Conservation (phyloP, 768 basidiomycete genomes). For the Amanita fuliginea region DNA sequence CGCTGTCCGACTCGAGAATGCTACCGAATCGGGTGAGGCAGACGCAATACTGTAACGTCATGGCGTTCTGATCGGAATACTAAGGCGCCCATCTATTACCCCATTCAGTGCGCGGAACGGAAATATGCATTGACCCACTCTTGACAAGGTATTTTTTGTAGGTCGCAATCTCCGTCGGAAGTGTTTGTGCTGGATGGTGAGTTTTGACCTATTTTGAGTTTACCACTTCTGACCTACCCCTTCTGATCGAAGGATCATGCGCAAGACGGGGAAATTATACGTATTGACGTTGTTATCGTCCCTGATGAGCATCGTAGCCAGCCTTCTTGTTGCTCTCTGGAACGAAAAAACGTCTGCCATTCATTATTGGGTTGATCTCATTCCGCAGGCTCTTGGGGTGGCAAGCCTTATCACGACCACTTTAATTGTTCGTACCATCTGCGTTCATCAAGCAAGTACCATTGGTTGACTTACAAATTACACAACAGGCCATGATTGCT, state of each 20-base stretch:
- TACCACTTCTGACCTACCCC: constrained; percentile 3
- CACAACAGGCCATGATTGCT: constrained; percentile 78
- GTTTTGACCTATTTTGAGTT: constrained; percentile 13
- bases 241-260: constrained; percentile 56
- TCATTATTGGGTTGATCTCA: constrained; percentile 68
- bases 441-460: constrained; percentile 3
- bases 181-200: constrained; percentile 80
- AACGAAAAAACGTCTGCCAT: constrained; percentile 43
- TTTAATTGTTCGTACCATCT: constrained; percentile 49
- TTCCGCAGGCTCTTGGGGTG: constrained; percentile 79
- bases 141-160: constrained; percentile 16
- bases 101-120: constrained; percentile 55
- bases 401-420: constrained; percentile 80
- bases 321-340: constrained; percentile 56
- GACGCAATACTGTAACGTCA: not conserved
- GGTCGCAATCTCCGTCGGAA: constrained; percentile 76
- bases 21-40: constrained; percentile 59
- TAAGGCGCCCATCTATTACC: constrained; percentile 80
- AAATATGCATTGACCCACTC: constrained; percentile 4
- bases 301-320: constrained; percentile 48
- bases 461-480: constrained; percentile 8
- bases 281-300: constrained; percentile 58
- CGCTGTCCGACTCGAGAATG: constrained; percentile 59
- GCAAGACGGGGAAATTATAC: constrained; percentile 79
- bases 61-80: constrained; percentile 1